These are phyloP conservation scores for Penicillium italicum DNA, from an alignment of 2,329 filamentous ascomycete species.

Conservation along the genomic window DNA sequence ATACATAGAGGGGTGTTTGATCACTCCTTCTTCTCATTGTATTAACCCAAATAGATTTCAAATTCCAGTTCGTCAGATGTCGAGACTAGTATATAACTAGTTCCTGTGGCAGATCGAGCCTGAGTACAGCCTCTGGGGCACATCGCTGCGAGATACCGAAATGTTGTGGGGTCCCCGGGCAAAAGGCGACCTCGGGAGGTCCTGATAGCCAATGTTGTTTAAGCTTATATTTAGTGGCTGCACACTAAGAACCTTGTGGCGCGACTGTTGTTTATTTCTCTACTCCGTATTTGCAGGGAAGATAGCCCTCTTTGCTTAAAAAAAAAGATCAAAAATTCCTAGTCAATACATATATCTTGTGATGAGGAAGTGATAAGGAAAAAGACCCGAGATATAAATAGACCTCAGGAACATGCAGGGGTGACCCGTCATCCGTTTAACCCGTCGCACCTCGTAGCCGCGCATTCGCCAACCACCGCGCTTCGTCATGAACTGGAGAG, in stretches of 20 bases:
- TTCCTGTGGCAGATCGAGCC: no score
- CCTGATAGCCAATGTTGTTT: background rate
- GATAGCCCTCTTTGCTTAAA: background rate
- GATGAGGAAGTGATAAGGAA: background rate
- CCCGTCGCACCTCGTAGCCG: background rate
- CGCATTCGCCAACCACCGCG: background rate
- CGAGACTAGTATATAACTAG: background rate
- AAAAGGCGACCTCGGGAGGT: background rate
- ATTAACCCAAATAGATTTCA: background rate
- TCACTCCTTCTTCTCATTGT: background rate
- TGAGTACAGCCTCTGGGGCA: background rate
- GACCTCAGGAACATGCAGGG: background rate
- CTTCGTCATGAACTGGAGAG: background rate
- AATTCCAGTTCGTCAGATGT: background rate
- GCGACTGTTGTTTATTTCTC: background rate
- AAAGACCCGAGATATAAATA: conserved; percentile 1
- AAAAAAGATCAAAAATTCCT: no score
- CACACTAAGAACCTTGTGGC: background rate
- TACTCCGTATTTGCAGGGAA: background rate
- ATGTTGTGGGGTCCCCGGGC: background rate
- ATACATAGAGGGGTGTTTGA: background rate
- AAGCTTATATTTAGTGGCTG: background rate
- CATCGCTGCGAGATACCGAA: background rate
- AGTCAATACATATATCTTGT: background rate
- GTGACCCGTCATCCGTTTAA: background rate